Conservation (phyloP, 2,329 filamentous ascomycete genomes). For the Aspergillus novofumigatus region DNA sequence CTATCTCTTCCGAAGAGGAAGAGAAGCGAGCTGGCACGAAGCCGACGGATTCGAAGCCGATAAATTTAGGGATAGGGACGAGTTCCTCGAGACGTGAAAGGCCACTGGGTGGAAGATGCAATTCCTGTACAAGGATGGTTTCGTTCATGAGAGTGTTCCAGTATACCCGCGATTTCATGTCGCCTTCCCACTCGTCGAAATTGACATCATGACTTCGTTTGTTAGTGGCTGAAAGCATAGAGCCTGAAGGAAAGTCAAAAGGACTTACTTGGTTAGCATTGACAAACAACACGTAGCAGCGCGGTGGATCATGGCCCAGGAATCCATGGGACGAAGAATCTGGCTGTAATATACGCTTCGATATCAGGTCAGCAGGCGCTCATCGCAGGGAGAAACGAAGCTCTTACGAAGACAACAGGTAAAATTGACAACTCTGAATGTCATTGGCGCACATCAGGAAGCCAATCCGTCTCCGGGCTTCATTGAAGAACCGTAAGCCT, state of each 20-base stretch:
- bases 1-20: constrained; percentile 36
- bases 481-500: constrained; percentile 52
- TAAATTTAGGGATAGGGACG: constrained; percentile 53
- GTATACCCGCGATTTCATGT: constrained; percentile 54
- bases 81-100: constrained; percentile 50
- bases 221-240: constrained; percentile 11
- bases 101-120: constrained; percentile 50
- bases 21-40: constrained; percentile 28
- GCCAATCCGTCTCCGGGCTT: constrained; percentile 49
- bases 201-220: constrained; percentile 34
- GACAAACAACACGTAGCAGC: constrained; percentile 49
- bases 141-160: constrained; percentile 56
- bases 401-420: constrained; percentile 46
- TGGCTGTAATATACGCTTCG: constrained; percentile 48
- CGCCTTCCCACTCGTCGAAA: constrained; percentile 50
- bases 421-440: constrained; percentile 50
- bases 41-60: constrained; percentile 37
- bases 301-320: constrained; percentile 51
- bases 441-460: constrained; percentile 50
- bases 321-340: constrained; percentile 50
- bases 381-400: neutral
- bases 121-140: constrained; percentile 52
- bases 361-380: constrained; percentile 9
- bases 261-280: constrained; percentile 42
- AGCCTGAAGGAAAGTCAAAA: neutral